These are phyloP conservation scores for Iberis pinnata DNA, from an alignment of 345 rosid genomes.

Conservation along the genomic window DNA sequence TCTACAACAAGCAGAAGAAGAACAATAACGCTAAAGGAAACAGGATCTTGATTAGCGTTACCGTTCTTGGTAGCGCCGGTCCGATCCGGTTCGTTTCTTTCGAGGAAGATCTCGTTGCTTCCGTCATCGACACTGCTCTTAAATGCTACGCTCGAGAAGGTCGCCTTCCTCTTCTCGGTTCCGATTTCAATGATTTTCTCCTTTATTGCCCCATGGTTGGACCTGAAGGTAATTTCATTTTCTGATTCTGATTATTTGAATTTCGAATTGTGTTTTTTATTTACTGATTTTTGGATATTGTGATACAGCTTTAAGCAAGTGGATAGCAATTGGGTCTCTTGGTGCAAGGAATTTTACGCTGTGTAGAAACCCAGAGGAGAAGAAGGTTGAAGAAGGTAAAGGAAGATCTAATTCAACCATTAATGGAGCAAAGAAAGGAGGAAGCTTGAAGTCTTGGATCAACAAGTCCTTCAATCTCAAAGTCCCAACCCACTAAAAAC, in stretches of 20 bases:
- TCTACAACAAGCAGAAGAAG: constrained; percentile 88
- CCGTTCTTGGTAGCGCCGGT: constrained; percentile 88
- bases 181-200: constrained; percentile 63
- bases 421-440: constrained; percentile 37
- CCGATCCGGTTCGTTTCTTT: constrained; percentile 87
- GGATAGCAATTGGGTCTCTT: constrained; percentile 76
- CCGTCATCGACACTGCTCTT: constrained; percentile 72
- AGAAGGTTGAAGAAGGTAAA: constrained; percentile 29
- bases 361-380: constrained; percentile 70
- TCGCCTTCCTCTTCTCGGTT: constrained; percentile 89
- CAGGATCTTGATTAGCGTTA: constrained; percentile 68
- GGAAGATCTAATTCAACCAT: constrained; percentile 32
- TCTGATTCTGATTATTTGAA: neutral
- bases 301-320: constrained; percentile 68
- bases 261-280: neutral
- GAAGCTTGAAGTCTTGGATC: constrained; percentile 87
- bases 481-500: constrained; percentile 52
- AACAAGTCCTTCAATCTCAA: constrained; percentile 77
- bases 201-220: constrained; percentile 72
- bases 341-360: constrained; percentile 80
- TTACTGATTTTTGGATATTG: neutral
- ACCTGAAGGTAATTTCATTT: constrained; percentile 38
- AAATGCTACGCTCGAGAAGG: constrained; percentile 93
- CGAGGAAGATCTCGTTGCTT: constrained; percentile 66
- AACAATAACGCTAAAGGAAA: constrained; percentile 52